Percentiles rank a stretch among this genome's conserved stretches.
Evolutionary conservation across 2,329 filamentous ascomycete species (phyloP).

Genomic region (Dactylellina parvicollis): DNA sequence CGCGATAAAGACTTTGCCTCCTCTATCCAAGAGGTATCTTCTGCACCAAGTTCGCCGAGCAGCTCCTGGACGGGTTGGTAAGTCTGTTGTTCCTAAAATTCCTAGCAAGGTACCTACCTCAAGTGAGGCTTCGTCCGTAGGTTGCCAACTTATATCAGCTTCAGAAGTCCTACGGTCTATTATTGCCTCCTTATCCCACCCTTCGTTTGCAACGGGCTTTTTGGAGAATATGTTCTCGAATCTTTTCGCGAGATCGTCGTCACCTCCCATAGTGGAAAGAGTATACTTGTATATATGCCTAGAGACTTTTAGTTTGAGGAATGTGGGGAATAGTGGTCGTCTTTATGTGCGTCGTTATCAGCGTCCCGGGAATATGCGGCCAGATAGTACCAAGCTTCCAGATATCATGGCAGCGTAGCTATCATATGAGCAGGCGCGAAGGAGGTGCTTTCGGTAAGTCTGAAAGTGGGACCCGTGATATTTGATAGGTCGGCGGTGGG

Average conservation of each 20-base stretch:
- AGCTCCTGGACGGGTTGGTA: constrained; percentile 18
- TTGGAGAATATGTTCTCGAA: constrained; percentile 53
- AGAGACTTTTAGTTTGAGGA: neutral
- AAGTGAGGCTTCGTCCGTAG: constrained; percentile 36
- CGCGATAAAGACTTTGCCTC: constrained; percentile 42
- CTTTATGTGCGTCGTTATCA: neutral
- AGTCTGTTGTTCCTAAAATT: neutral
- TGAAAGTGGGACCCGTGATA: constrained; percentile 12
- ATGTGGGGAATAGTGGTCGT: neutral
- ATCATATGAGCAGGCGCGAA: neutral
- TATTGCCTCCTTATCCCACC: constrained; percentile 15
- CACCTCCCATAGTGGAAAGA: constrained; percentile 13
- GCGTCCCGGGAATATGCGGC: neutral
- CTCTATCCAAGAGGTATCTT: constrained; percentile 47
- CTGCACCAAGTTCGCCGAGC: constrained; percentile 41
- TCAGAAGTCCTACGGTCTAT: neutral
- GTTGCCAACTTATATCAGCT: constrained; percentile 26
- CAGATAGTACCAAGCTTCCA: neutral
- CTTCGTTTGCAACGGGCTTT: constrained; percentile 29
- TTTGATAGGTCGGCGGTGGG: neutral
- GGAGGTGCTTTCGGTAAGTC: neutral
- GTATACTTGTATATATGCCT: neutral
- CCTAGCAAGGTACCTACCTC: constrained; percentile 19
- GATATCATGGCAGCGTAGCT: neutral
- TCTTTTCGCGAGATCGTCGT: constrained; percentile 46